Conservation (phyloP, 2,329 filamentous ascomycete species). For the Leptographium radiaticola region DNA sequence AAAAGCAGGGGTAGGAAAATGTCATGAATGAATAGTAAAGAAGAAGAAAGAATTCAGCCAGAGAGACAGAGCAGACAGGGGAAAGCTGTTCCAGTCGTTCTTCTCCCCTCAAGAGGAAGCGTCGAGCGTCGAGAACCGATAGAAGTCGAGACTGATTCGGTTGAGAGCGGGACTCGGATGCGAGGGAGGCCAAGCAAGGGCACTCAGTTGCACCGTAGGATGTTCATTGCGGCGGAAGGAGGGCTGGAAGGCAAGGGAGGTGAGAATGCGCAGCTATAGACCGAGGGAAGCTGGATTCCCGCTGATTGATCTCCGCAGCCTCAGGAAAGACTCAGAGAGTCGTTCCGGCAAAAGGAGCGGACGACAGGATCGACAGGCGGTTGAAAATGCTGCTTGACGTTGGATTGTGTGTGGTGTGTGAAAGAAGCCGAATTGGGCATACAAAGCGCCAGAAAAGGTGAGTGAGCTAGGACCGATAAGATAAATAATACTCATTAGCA, state of each 20-base stretch:
- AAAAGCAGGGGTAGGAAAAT: too few species aligned
- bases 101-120: too few species aligned
- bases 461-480: not conserved
- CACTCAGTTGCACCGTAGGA: not conserved
- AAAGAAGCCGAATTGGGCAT: not conserved
- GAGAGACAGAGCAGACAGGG: too few species aligned
- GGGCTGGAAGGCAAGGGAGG: not conserved
- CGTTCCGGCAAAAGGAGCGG: not conserved
- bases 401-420: not conserved
- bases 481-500: not conserved
- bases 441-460: not conserved
- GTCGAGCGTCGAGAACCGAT: too few species aligned
- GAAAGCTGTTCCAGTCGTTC: too few species aligned
- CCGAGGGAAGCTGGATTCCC: not conserved
- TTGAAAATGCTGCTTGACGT: not conserved
- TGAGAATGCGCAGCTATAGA: not conserved
- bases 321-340: not conserved
- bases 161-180: not conserved
- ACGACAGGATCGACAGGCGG: not conserved
- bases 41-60: too few species aligned
- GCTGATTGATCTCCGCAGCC: not conserved
- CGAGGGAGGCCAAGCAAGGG: not conserved
- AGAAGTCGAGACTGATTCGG: too few species aligned
- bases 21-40: too few species aligned
- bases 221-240: not conserved